These are phyloP conservation scores for Fagopyrum tataricum DNA, from an alignment of 148 eudicot genomes.

Conservation along the genomic window DNA sequence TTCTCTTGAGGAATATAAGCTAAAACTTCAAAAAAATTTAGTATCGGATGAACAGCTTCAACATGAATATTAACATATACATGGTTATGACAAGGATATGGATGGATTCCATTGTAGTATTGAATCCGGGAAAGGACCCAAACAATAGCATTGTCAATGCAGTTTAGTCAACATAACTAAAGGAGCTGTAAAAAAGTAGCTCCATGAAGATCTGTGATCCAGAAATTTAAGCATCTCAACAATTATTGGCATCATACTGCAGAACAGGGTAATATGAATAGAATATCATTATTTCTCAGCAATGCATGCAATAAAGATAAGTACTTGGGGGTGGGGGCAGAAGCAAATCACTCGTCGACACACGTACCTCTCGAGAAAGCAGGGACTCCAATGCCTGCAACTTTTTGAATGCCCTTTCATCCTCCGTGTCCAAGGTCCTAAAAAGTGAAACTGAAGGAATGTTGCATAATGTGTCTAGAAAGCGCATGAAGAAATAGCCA, in stretches of 20 bases:
- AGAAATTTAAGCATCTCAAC: background rate
- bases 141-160: background rate
- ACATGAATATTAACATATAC: background rate
- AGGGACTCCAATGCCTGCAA: constrained; percentile 66
- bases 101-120: background rate
- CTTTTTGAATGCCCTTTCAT: constrained; percentile 69
- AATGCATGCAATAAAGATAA: background rate
- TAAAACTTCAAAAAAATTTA: background rate
- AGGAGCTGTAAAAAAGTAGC: background rate
- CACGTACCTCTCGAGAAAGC: constrained; percentile 73
- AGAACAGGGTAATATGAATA: too few species aligned
- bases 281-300: background rate
- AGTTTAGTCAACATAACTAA: background rate
- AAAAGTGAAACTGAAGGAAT: constrained; percentile 92
- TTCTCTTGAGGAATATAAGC: background rate
- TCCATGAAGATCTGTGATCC: background rate
- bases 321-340: too few species aligned
- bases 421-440: constrained; percentile 64
- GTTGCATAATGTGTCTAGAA: constrained; percentile 64
- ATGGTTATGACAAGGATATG: background rate
- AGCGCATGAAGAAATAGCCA: constrained; percentile 79
- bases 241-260: too few species aligned
- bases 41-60: background rate
- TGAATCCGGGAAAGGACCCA: background rate
- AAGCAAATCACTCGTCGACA: background rate